phyloP scores from a whole-genome alignment of 495 filamentous ascomycete genomes.

The Pseudevernia furfuracea region DNA sequence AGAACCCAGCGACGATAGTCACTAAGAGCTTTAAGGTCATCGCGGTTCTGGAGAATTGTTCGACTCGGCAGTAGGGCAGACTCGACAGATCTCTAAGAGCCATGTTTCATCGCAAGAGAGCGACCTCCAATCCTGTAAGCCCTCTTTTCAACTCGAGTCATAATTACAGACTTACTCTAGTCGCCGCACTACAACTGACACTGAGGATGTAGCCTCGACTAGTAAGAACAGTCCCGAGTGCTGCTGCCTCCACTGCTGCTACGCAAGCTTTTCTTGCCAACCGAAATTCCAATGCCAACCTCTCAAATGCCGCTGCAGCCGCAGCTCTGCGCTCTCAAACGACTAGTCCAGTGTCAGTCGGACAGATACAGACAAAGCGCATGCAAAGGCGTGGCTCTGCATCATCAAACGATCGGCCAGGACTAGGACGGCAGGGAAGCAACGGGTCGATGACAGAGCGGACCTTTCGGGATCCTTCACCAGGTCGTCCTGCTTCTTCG shows the following conservation, averaged over 20 bases:
- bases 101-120: conserved; percentile 51
- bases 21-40: not conserved
- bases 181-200: conserved; percentile 26
- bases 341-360: conserved; percentile 66
- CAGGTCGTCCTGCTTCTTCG: conserved; percentile 43
- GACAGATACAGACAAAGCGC: conserved; percentile 78
- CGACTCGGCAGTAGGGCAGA: not conserved
- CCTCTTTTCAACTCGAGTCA: conserved; percentile 6
- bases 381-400: conserved; percentile 65
- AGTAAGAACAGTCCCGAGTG: conserved; percentile 49
- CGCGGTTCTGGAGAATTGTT: not conserved
- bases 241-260: conserved; percentile 68
- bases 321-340: conserved; percentile 71
- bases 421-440: conserved; percentile 58
- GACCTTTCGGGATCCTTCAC: conserved; percentile 67
- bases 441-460: conserved; percentile 76
- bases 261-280: conserved; percentile 69
- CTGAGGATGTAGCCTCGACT: conserved; percentile 47
- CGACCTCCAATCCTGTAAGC: conserved; percentile 49
- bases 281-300: conserved; percentile 52
- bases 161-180: not conserved
- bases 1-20: conserved; percentile 17
- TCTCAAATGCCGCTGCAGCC: conserved; percentile 79
- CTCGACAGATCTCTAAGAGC: conserved; percentile 4
- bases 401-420: conserved; percentile 50